phyloP scores from a whole-genome alignment of 345 rosid species.

The Camelina hispida region DNA sequence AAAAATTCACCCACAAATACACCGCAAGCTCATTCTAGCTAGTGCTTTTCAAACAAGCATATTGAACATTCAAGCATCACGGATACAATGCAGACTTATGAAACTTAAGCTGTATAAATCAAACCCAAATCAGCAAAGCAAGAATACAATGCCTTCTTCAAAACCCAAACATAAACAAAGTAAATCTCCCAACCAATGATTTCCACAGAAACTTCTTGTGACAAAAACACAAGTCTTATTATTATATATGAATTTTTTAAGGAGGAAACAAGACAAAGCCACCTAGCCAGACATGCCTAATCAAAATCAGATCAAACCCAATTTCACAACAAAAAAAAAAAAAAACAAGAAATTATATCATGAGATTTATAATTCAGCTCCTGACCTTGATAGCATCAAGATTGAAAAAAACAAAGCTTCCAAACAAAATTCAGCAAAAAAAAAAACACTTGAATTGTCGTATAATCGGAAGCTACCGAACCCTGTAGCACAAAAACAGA shows the following conservation, averaged over 20 bases:
- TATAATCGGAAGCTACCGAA: conserved; percentile 12
- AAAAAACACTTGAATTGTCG: not conserved
- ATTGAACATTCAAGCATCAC: conserved; percentile 25
- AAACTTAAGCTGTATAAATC: conserved; percentile 1
- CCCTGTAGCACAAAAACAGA: conserved; percentile 29
- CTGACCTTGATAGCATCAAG: conserved; percentile 47
- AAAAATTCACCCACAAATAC: not conserved
- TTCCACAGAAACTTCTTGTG: not conserved
- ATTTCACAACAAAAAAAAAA: not conserved
- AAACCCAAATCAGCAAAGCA: conserved; percentile 28
- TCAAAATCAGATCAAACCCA: conserved; percentile 22
- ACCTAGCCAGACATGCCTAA: conserved; percentile 12
- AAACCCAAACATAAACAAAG: not conserved
- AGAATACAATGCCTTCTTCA: not conserved
- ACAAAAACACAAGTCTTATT: not conserved
- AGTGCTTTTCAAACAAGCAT: conserved; percentile 1
- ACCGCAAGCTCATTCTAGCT: conserved; percentile 18
- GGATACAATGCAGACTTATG: conserved; percentile 8
- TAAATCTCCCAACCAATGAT: not conserved
- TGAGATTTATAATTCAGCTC: not conserved
- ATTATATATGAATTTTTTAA: not conserved
- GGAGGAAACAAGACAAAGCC: conserved; percentile 5
- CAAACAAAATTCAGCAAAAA: conserved; percentile 37
- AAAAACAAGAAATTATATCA: not conserved
- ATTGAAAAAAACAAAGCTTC: conserved; percentile 26